Conservation (phyloP, 495 filamentous ascomycete species). For the Talaromyces liani region DNA sequence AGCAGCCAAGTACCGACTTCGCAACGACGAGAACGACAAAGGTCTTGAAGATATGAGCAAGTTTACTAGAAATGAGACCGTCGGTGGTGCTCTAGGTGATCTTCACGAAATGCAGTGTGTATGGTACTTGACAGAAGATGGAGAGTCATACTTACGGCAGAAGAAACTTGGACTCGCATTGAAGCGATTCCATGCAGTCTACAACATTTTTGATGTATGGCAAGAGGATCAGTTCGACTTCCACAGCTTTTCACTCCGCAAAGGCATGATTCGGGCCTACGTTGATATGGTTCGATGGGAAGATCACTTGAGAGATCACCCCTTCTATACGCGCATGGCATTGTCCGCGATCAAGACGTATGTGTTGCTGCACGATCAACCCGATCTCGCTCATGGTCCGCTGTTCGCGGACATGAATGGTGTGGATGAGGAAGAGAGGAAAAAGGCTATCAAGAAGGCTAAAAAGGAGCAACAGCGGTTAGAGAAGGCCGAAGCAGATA, state of each 20-base stretch:
- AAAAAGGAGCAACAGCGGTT: slow-evolving; percentile 81
- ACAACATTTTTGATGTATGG: slow-evolving; percentile 94
- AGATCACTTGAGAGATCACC: slow-evolving; percentile 80
- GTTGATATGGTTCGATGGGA: slow-evolving; percentile 97
- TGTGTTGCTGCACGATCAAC: slow-evolving; percentile 70
- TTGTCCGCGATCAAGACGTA: slow-evolving; percentile 76
- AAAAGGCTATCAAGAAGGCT: slow-evolving; percentile 94
- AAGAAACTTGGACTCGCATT: slow-evolving; percentile 77
- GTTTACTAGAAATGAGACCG: slow-evolving; percentile 87
- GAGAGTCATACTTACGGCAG: slow-evolving; percentile 79
- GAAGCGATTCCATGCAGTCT: slow-evolving; percentile 80
- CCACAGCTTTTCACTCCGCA: slow-evolving; percentile 90
- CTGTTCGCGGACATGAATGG: slow-evolving; percentile 51
- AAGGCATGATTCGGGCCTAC: slow-evolving; percentile 92
- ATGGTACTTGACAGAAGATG: slow-evolving; percentile 95
- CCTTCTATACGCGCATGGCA: slow-evolving; percentile 85
- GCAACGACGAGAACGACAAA: slow-evolving; percentile 82
- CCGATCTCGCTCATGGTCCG: slow-evolving; percentile 50
- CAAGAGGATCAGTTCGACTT: slow-evolving; percentile 99
- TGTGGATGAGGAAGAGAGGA: slow-evolving; percentile 62
- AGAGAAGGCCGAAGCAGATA: slow-evolving; percentile 76
- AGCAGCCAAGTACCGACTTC: slow-evolving; percentile 91
- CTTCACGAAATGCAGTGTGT: slow-evolving; percentile 98
- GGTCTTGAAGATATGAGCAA: slow-evolving; percentile 84
- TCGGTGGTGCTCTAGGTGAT: slow-evolving; percentile 81